Conservation (phyloP, 495 filamentous ascomycete species). For the Lasiosphaeria ovina region DNA sequence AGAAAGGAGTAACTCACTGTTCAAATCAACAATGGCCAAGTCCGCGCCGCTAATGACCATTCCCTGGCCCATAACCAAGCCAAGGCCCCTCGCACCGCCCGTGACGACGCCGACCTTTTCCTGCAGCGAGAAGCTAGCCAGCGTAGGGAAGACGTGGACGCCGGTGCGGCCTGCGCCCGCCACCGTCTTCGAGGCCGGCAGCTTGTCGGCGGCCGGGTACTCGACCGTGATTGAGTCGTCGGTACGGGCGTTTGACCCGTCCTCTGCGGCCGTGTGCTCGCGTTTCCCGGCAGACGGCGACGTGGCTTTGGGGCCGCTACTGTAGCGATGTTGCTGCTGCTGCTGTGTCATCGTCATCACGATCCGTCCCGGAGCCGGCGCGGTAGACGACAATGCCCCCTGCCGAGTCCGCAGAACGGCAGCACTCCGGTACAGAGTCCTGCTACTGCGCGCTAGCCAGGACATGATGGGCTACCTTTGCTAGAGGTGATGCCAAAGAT, state of each 20-base stretch:
- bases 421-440: too few relatives aligned
- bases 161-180: constrained; percentile 68
- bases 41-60: constrained; percentile 83
- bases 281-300: not conserved
- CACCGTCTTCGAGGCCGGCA: constrained; percentile 64
- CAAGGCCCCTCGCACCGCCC: constrained; percentile 81
- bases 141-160: constrained; percentile 45
- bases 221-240: constrained; percentile 72
- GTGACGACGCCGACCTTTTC: constrained; percentile 76
- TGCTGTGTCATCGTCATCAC: too few relatives aligned
- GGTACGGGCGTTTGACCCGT: constrained; percentile 67
- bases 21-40: constrained; percentile 89
- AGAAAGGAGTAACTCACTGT: constrained; percentile 58
- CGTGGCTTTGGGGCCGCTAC: not conserved
- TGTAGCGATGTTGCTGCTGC: not conserved
- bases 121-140: constrained; percentile 70
- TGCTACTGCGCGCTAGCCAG: too few relatives aligned
- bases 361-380: too few relatives aligned
- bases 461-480: too few relatives aligned
- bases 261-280: not conserved
- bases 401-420: too few relatives aligned
- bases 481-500: too few relatives aligned
- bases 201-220: constrained; percentile 67
- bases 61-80: constrained; percentile 88
- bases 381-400: too few relatives aligned